A percentile compares a stretch with the other conserved stretches of the same genome.
These are phyloP conservation scores for Tylopilus orsonianus DNA, from an alignment of 1,284 basidiomycete species.

Conservation along the genomic window DNA sequence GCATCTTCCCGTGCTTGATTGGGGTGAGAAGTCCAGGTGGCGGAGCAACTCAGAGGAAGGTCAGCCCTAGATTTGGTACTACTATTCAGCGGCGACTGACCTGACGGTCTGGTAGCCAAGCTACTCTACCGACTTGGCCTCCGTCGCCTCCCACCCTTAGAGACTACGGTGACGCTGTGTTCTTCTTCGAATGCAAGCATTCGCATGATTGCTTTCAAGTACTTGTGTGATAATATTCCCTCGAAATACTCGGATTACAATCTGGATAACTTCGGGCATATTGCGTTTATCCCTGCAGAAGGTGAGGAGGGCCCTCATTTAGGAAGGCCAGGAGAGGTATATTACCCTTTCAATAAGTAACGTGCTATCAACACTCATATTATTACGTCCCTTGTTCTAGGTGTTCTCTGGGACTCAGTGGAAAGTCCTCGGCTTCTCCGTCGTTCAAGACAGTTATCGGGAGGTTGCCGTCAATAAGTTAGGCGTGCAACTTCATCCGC, in stretches of 20 bases:
- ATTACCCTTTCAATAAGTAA: neutral
- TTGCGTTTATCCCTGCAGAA: slow-evolving; percentile 82
- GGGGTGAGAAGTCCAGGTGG: slow-evolving; percentile 83
- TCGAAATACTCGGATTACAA: slow-evolving; percentile 68
- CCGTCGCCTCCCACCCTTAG: slow-evolving; percentile 68
- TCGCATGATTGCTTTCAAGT: slow-evolving; percentile 65
- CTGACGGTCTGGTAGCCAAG: slow-evolving; percentile 55
- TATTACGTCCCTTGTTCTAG: slow-evolving; percentile 35
- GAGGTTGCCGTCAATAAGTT: slow-evolving; percentile 68
- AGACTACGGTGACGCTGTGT: slow-evolving; percentile 67
- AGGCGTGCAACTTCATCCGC: slow-evolving; percentile 74
- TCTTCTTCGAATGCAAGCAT: slow-evolving; percentile 48
- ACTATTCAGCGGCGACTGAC: neutral
- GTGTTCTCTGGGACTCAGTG: slow-evolving; percentile 76
- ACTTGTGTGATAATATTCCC: slow-evolving; percentile 72
- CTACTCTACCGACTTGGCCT: slow-evolving; percentile 83
- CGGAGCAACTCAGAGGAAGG: slow-evolving; percentile 81
- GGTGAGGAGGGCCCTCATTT: slow-evolving; percentile 50
- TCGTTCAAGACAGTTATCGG: slow-evolving; percentile 58
- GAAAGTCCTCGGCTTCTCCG: slow-evolving; percentile 73
- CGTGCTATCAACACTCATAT: neutral
- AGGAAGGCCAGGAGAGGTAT: slow-evolving; percentile 69
- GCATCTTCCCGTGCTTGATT: slow-evolving; percentile 83
- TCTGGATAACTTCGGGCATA: slow-evolving; percentile 48
- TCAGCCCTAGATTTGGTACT: slow-evolving; percentile 28